Percentiles rank a stretch among this genome's conserved stretches.
These are phyloP conservation scores for Blastobotrys raffinosifermentans DNA, from an alignment of 1,139 yeast species.

Conservation along the genomic window DNA sequence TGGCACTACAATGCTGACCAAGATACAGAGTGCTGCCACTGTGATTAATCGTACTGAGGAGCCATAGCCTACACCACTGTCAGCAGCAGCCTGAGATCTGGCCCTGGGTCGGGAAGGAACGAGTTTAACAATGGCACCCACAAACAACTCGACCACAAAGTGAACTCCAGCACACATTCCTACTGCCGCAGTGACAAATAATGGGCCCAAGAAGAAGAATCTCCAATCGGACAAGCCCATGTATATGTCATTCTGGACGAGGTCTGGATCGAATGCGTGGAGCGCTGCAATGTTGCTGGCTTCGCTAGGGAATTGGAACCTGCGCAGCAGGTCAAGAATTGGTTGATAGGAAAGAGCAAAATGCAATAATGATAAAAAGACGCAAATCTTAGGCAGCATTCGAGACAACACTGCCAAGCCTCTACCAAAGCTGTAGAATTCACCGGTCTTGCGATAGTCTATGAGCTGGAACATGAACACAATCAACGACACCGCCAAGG, in stretches of 20 bases:
- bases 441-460: conserved; percentile 25
- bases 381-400: conserved; percentile 18
- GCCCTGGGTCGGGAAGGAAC: background rate
- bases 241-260: conserved; percentile 39
- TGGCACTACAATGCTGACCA: conserved; percentile 23
- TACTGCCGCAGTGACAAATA: conserved; percentile 47
- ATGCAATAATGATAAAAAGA: conserved; percentile 6
- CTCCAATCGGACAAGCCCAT: conserved; percentile 53
- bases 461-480: conserved; percentile 24
- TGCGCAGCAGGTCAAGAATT: conserved; percentile 9
- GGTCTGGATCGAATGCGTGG: conserved; percentile 17
- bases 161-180: conserved; percentile 38
- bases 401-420: conserved; percentile 36
- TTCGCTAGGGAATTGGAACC: conserved; percentile 13
- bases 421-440: conserved; percentile 48
- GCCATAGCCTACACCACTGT: too few relatives aligned
- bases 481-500: conserved; percentile 26
- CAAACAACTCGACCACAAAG: conserved; percentile 16
- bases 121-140: conserved; percentile 1
- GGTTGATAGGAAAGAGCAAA: conserved; percentile 6
- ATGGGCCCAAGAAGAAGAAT: conserved; percentile 48
- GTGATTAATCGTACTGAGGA: conserved; percentile 7
- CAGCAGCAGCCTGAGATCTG: background rate
- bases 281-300: conserved; percentile 16
- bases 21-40: conserved; percentile 10